Evolutionary conservation across 495 filamentous ascomycete genomes (phyloP).

Genomic region (Neurospora sp.): DNA sequence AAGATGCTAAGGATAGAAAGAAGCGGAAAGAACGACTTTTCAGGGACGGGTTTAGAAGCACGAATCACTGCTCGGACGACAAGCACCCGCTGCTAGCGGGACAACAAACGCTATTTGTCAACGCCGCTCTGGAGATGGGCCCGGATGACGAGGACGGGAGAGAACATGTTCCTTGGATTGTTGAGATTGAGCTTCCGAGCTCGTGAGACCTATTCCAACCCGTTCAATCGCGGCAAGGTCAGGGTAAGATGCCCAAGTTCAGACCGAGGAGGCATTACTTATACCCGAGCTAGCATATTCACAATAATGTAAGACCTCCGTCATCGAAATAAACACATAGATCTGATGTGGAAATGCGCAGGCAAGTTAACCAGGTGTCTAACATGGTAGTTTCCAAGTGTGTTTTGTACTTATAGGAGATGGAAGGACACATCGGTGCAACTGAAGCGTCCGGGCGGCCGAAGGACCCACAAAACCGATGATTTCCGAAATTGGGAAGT

Average conservation of each 20-base stretch:
- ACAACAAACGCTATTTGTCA: constrained; percentile 60
- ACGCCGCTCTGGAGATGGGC: constrained; percentile 46
- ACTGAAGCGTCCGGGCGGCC: neutral
- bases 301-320: too few species aligned
- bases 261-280: too few species aligned
- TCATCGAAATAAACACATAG: too few species aligned
- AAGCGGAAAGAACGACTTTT: neutral
- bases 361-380: too few species aligned
- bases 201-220: too few species aligned
- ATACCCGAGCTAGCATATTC: too few species aligned
- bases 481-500: neutral
- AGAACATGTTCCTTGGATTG: constrained; percentile 49
- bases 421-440: neutral
- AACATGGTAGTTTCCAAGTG: too few species aligned
- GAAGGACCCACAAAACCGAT: neutral
- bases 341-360: too few species aligned
- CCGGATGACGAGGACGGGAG: constrained; percentile 26
- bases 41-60: constrained; percentile 7
- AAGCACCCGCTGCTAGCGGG: constrained; percentile 32
- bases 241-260: too few species aligned
- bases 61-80: constrained; percentile 27
- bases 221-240: too few species aligned
- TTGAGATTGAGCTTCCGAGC: constrained; percentile 44
- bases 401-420: too few species aligned
- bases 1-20: constrained; percentile 4